Percentiles rank a stretch among this genome's conserved stretches.
Evolutionary conservation across 352 stramenopile genomes (phyloP).

Genomic region (Thraustochytrium striatum): DNA sequence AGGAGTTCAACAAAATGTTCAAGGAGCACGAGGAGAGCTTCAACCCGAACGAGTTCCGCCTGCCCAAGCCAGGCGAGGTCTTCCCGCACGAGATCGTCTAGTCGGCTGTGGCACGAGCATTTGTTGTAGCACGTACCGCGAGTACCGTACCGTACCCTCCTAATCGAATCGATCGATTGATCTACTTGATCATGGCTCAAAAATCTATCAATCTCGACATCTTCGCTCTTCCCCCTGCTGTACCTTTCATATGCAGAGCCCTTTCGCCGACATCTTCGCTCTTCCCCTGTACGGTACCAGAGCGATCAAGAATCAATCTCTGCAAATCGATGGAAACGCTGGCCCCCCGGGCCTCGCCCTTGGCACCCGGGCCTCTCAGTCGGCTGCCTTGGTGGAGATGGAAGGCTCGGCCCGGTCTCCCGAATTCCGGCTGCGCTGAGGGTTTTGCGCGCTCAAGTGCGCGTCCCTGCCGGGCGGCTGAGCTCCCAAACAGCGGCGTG

Average conservation of each 20-base stretch:
- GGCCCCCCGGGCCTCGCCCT: too few relatives aligned
- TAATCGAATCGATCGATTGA: background rate
- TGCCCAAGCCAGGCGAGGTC: conserved; percentile 46
- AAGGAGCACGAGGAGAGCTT: conserved; percentile 45
- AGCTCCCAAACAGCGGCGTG: too few relatives aligned
- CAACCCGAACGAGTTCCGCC: conserved; percentile 46
- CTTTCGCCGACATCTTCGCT: too few relatives aligned
- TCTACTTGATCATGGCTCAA: too few relatives aligned
- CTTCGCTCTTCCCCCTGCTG: background rate
- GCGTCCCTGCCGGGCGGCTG: too few relatives aligned
- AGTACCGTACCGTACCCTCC: background rate
- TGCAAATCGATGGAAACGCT: too few relatives aligned
- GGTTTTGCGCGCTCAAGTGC: too few relatives aligned
- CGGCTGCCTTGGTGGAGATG: too few relatives aligned
- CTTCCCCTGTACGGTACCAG: too few relatives aligned
- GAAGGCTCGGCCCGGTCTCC: too few relatives aligned
- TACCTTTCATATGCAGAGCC: background rate
- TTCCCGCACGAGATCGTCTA: conserved; percentile 47
- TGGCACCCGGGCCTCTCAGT: too few relatives aligned
- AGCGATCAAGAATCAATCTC: background rate
- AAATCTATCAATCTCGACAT: background rate
- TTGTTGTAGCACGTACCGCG: background rate
- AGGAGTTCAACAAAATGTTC: conserved; percentile 45
- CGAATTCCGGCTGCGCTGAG: too few relatives aligned
- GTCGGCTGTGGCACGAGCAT: background rate